Base-by-base conservation (phyloP, 148 eudicot species). In the Rheum nobile region DNA sequence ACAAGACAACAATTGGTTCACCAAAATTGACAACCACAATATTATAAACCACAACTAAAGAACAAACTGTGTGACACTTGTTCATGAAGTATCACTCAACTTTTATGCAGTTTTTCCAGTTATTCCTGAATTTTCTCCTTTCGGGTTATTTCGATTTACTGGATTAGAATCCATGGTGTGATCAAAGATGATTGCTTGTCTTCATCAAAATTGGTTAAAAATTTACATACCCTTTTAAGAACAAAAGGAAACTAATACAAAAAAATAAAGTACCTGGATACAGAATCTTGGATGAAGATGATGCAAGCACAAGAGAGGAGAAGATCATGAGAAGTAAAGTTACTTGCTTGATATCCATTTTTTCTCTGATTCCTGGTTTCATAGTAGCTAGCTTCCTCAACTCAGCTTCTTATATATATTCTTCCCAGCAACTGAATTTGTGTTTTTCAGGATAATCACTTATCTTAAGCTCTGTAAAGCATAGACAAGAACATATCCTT, bases 401-500 rank as follows among this genome's bases (percentile, higher is more conserved):
- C 22, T 65, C 39, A 65, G 70, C 70, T 65, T 65, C 70, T 65
- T 41, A 41, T 41, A n/a, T 57, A 65, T 65, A 65, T 65, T 65
- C 70, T 65, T 34, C 38, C 4, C 10, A 65, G 70, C 70, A 34
- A 32, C 70, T 17, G 70, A 11, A 32, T 65, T 65, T 65, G 21
- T 34, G 39, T 19, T 5, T 31, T 65, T 34, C n/a, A 4, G 21
- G 39, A 31, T 41, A 65, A 65, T 31, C 70, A 65, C 39, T 32
- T 32, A 34, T 34, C 39, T 17, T 32, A 65, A 65, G 70, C 5
- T 65, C 21, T 65, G 70, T 65, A 65, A 65, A 65, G 70, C 70
- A 32, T 6, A 32, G 70, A 65, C 39, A 65, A 65, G 70, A 65
- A 65, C 70, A 65, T 31, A 65, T 65, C 38, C 41, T 34, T 65